Evolutionary conservation across 768 basidiomycete genomes (phyloP), one percentile per base, ranked within the genome.

Genomic region (Sporobolomyces roseus): DNA sequence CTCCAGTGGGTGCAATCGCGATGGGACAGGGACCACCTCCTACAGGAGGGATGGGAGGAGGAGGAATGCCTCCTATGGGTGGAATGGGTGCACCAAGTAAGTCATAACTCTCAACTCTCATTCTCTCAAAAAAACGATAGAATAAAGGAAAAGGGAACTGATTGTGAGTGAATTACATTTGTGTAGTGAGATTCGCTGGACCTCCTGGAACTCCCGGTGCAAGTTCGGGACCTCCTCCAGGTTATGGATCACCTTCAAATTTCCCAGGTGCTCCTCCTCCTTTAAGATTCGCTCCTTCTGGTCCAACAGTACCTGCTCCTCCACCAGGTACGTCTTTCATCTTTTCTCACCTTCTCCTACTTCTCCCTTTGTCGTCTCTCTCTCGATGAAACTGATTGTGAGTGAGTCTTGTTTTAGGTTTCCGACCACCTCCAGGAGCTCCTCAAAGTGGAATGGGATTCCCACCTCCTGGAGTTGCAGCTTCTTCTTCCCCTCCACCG

Each of bases 111-210:
- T 32, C 50, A 17, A 7, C 16, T n/a, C 25, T 41, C 19, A 25
- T 50, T 17, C 17, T 19, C 16, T 13, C 30, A 36, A 38, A 19
- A 21, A 14, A 38, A 27, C n/a, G n/a, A n/a, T n/a, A n/a, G n/a
- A n/a, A n/a, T n/a, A n/a, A n/a, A n/a, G n/a, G n/a, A n/a, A n/a
- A n/a, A n/a, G n/a, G n/a, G n/a, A n/a, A n/a, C n/a, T n/a, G n/a
- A n/a, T n/a, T n/a, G n/a, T n/a, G n/a, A n/a, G n/a, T n/a, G n/a
- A n/a, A n/a, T n/a, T n/a, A n/a, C 16, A 23, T 12, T 46, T 4
- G 5, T 23, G 16, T 55, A 69, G 67, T 69, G 54, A 56, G 68
- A 19, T 64, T 69, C 63, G 68, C 58, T 5, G 63, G 63, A 17
- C 56, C 56, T 21, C 55, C 67, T 1, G 54, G 36, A 32, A 32